phyloP scores from a whole-genome alignment of 208 protist genomes.

The Wallacemonas sp. region DNA sequence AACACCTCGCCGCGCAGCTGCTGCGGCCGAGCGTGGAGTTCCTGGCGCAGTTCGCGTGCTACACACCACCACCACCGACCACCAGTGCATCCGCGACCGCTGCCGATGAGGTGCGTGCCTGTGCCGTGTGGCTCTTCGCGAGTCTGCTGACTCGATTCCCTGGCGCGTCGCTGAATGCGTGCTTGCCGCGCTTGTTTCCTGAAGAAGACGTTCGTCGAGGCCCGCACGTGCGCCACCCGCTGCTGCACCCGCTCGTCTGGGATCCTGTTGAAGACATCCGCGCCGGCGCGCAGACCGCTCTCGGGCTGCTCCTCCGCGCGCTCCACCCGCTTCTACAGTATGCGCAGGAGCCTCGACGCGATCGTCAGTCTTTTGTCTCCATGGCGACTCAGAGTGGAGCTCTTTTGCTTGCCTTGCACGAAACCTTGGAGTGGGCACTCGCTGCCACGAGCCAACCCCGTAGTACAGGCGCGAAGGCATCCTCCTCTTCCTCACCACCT shows the following conservation, averaged over 20 bases:
- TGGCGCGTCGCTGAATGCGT: conserved; percentile 54
- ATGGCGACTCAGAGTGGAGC: conserved; percentile 65
- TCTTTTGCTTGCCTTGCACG: conserved; percentile 53
- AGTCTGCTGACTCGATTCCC: conserved; percentile 60
- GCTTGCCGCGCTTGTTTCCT: conserved; percentile 70
- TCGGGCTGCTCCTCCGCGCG: conserved; percentile 50
- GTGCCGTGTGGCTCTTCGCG: conserved; percentile 42
- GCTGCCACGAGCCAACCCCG: background rate
- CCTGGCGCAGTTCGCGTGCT: conserved; percentile 33
- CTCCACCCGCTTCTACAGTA: conserved; percentile 66
- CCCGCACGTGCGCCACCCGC: conserved; percentile 39
- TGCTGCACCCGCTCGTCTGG: conserved; percentile 72
- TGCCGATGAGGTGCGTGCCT: conserved; percentile 38
- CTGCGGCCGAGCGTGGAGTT: conserved; percentile 41
- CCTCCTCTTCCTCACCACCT: no score
- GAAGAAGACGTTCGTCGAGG: conserved; percentile 51
- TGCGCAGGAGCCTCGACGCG: conserved; percentile 65
- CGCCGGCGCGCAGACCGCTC: conserved; percentile 32
- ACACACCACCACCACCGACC: background rate
- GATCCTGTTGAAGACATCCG: conserved; percentile 28
- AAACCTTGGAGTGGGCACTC: conserved; percentile 55
- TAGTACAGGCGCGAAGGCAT: no score
- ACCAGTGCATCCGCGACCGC: background rate
- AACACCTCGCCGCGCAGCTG: conserved; percentile 43
- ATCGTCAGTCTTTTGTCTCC: conserved; percentile 68